Evolutionary conservation across 2,329 filamentous ascomycete genomes (phyloP).

Genomic region (Fusarium nanum): DNA sequence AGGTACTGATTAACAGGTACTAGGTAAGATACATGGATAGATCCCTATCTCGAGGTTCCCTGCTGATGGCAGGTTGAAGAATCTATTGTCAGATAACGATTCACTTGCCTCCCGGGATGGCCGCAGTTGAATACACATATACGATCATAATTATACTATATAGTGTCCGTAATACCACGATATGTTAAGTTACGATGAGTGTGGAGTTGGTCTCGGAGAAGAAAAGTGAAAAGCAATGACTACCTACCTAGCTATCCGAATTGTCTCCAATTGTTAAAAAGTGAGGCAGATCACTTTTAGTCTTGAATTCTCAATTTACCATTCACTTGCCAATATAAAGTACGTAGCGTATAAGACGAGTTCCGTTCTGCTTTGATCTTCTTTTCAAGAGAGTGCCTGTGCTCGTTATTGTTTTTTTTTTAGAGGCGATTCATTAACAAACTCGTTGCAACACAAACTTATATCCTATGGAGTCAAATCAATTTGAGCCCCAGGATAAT

Average conservation of each 20-base stretch:
- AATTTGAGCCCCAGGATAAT: neutral
- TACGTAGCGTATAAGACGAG: neutral
- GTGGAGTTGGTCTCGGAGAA: slow-evolving; percentile 16
- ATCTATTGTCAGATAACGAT: neutral
- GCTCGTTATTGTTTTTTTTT: neutral
- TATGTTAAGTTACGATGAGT: neutral
- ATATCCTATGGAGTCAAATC: neutral
- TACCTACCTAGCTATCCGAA: neutral
- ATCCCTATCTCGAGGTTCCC: neutral
- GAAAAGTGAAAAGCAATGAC: slow-evolving; percentile 12
- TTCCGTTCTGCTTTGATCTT: slow-evolving; percentile 2
- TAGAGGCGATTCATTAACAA: neutral
- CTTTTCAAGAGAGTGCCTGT: neutral
- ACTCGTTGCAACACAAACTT: slow-evolving; percentile 7
- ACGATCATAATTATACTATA: neutral
- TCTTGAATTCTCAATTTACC: neutral
- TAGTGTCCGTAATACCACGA: neutral
- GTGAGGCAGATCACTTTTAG: neutral
- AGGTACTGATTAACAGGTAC: neutral
- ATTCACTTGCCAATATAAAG: neutral
- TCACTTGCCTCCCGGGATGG: neutral
- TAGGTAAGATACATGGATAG: neutral
- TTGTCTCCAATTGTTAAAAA: neutral
- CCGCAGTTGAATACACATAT: neutral
- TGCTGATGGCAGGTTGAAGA: neutral